Percentiles rank a stretch among this genome's conserved stretches.
phyloP scores from a whole-genome alignment of 768 basidiomycete genomes.

The Hortiboletus flavorubellus region DNA sequence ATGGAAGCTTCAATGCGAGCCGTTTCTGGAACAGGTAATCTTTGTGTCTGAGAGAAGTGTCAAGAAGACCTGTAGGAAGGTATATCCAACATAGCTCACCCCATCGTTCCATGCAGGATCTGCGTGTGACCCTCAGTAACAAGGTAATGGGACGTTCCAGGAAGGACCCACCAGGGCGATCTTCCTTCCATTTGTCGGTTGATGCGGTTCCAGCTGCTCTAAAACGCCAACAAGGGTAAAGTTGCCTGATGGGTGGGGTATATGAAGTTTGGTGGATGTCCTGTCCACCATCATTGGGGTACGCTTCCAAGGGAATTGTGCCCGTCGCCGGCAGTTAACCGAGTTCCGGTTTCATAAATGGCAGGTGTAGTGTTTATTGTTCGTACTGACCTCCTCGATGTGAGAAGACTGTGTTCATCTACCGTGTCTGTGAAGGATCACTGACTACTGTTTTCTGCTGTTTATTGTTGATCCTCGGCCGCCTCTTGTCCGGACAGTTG shows the following conservation, averaged over 20 bases:
- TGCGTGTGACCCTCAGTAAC: conserved; percentile 31
- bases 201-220: conserved; percentile 53
- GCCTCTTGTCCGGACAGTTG: background rate
- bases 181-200: conserved; percentile 53
- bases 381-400: background rate
- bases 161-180: conserved; percentile 57
- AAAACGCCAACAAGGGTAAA: conserved; percentile 55
- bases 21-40: conserved; percentile 80
- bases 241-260: conserved; percentile 48
- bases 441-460: conserved; percentile 1
- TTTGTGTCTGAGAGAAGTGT: conserved; percentile 57
- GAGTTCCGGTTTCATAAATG: conserved; percentile 18
- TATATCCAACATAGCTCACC: conserved; percentile 41
- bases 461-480: background rate
- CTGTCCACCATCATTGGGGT: conserved; percentile 22
- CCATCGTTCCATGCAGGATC: conserved; percentile 80
- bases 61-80: background rate
- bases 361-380: conserved; percentile 24
- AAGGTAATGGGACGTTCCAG: conserved; percentile 1
- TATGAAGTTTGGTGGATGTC: conserved; percentile 47
- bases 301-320: background rate
- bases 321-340: background rate
- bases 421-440: background rate
- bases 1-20: conserved; percentile 58
- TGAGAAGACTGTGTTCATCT: background rate